Percentiles rank a stretch among this genome's conserved stretches.
phyloP scores from a whole-genome alignment of 208 protist species.

The Perkinsela sp. region DNA sequence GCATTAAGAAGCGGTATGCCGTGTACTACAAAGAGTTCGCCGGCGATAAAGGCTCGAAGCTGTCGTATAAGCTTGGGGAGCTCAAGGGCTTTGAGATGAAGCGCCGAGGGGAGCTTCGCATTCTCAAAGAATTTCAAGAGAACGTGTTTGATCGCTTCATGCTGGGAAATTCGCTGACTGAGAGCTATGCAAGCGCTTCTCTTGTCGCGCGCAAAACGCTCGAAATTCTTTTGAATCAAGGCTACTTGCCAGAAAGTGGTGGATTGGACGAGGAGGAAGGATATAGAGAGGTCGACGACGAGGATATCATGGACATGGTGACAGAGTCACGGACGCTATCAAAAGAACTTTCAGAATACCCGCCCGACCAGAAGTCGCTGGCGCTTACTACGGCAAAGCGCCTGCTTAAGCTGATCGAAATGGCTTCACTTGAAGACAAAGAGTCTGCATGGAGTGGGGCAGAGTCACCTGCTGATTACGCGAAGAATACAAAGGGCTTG shows the following conservation, averaged over 20 bases:
- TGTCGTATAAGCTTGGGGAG: constrained; percentile 78
- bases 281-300: constrained; percentile 65
- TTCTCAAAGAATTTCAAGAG: constrained; percentile 97
- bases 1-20: constrained; percentile 96
- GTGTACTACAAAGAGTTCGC: constrained; percentile 89
- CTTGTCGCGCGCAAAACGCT: constrained; percentile 81
- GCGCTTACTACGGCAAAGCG: constrained; percentile 85
- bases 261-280: constrained; percentile 2
- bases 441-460: constrained; percentile 5
- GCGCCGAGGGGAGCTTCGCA: constrained; percentile 93
- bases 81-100: constrained; percentile 99
- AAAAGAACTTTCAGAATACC: constrained; percentile 79
- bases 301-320: constrained; percentile 87
- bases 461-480: not conserved
- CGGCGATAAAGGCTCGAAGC: not conserved
- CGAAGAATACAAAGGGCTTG: constrained; percentile 39
- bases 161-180: constrained; percentile 67
- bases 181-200: constrained; percentile 82
- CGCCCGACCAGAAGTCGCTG: constrained; percentile 86
- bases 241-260: constrained; percentile 8
- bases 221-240: constrained; percentile 76
- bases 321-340: constrained; percentile 88
- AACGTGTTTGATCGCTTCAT: constrained; percentile 85
- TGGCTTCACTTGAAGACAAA: constrained; percentile 84
- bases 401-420: constrained; percentile 89